Percentiles rank a stretch among this genome's conserved stretches.
phyloP scores from a whole-genome alignment of 257 asterid species.

The Petunia axillaris region DNA sequence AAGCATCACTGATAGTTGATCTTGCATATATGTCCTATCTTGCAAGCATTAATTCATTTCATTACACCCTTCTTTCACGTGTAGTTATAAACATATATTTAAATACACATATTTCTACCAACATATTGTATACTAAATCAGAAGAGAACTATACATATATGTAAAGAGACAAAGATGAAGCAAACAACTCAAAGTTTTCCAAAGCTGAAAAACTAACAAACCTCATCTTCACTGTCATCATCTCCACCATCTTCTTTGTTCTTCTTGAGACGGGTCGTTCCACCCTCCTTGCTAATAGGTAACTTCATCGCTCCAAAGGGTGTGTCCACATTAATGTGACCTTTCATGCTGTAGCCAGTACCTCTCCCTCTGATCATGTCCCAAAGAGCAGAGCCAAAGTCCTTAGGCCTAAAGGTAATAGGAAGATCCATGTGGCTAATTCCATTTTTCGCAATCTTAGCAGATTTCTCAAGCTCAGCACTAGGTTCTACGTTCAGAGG shows the following conservation, averaged over 20 bases:
- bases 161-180: background rate
- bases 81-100: background rate
- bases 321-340: constrained; percentile 73
- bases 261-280: constrained; percentile 85
- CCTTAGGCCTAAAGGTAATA: constrained; percentile 95
- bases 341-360: constrained; percentile 86
- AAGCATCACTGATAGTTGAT: too few species aligned
- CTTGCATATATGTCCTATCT: too few species aligned
- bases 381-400: constrained; percentile 97
- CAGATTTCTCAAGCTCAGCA: constrained; percentile 62
- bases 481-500: too few species aligned
- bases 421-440: constrained; percentile 66
- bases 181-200: background rate
- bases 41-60: too few species aligned
- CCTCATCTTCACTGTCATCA: constrained; percentile 68
- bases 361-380: constrained; percentile 96
- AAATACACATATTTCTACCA: background rate
- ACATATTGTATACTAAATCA: background rate
- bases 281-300: constrained; percentile 90
- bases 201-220: constrained; percentile 25
- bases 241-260: constrained; percentile 76
- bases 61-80: background rate
- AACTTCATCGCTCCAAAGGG: constrained; percentile 94
- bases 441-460: constrained; percentile 71
- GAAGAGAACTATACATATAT: background rate